phyloP scores from a whole-genome alignment of 169 alveolate genomes.

The Cryptosporidium baileyi region DNA sequence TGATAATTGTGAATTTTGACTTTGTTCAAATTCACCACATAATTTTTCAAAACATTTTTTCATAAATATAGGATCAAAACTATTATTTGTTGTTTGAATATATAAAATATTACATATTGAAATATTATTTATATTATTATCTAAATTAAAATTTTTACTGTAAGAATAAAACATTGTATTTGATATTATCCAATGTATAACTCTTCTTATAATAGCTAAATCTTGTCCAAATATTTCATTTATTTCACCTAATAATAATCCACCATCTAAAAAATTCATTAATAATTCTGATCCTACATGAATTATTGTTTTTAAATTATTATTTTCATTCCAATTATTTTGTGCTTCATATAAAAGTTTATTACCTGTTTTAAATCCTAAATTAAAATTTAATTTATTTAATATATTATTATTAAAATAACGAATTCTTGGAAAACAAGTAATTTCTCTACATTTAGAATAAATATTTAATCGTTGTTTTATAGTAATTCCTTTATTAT shows the following conservation, averaged over 20 bases:
- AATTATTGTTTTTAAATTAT: background rate
- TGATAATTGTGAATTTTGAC: conserved; percentile 11
- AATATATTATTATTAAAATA: background rate
- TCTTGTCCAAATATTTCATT: conserved; percentile 63
- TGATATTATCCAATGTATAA: conserved; percentile 54
- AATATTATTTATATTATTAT: background rate
- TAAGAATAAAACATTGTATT: conserved; percentile 31
- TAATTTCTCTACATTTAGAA: conserved; percentile 52
- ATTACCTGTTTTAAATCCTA: conserved; percentile 32
- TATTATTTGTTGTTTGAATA: conserved; percentile 41
- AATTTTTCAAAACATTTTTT: conserved; percentile 50
- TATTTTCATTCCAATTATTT: conserved; percentile 18
- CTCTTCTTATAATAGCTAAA: conserved; percentile 18
- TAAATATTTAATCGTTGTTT: background rate
- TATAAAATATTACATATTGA: background rate
- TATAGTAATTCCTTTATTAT: conserved; percentile 4
- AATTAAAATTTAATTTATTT: background rate
- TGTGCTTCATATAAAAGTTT: background rate
- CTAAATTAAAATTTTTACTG: background rate
- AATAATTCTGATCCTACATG: conserved; percentile 26
- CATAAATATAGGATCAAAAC: conserved; percentile 58
- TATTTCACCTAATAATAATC: conserved; percentile 22
- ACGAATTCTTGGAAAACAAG: conserved; percentile 34
- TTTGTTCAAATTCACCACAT: conserved; percentile 29
- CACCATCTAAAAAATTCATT: conserved; percentile 66